Base-by-base conservation (phyloP, 2,329 filamentous ascomycete genomes). In the Sporothrix pseudoabietina region DNA sequence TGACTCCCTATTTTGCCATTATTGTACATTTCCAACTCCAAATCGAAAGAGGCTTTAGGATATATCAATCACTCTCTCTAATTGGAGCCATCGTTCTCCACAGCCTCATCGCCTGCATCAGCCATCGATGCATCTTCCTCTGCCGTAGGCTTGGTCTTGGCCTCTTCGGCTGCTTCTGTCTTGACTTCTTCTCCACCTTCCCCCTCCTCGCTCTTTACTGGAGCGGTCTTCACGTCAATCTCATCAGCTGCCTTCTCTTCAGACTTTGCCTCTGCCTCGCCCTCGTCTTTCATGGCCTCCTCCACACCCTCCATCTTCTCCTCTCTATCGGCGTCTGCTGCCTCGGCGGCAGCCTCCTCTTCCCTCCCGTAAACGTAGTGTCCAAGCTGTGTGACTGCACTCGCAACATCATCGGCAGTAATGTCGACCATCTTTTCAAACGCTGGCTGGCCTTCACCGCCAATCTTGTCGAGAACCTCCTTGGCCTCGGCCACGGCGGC, bases 361-460 rank as follows among this genome's bases (percentile, higher is more conserved):
- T 72, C 72, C 9, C 52, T 55, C 41, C 81, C 82, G 66, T 87
- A 84, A 12, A 88, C 82, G 76, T 85, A 88, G 26, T 81, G 80
- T 78, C 85, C 85, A 8, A 88, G 81, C 74, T 83, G 80, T 71
- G 84, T 80, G 76, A 84, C 87, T 1, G 85, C 83, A 52, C 80
- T 81, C 39, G 87, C 85, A 49, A 87, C 75, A 74, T 87, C 83
- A 73, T 85, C 85, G 73, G 87, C 87, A 3, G 14, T 26, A 44
- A 59, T 66, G 55, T 84, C 81, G 32, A 89, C 82, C 41, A 85
- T 80, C 75, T 83, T 84, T 73, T 89, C 86, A 76, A 88, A 86
- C 4, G 85, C 81, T 1, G 35, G 47, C 54, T 19, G 52, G 3
- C 61, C 61, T 0, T 82, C 77, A 75, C 82, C 81, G 2, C 82